Conservation (phyloP, 352 stramenopile species). For the Phytophthora idaei region DNA sequence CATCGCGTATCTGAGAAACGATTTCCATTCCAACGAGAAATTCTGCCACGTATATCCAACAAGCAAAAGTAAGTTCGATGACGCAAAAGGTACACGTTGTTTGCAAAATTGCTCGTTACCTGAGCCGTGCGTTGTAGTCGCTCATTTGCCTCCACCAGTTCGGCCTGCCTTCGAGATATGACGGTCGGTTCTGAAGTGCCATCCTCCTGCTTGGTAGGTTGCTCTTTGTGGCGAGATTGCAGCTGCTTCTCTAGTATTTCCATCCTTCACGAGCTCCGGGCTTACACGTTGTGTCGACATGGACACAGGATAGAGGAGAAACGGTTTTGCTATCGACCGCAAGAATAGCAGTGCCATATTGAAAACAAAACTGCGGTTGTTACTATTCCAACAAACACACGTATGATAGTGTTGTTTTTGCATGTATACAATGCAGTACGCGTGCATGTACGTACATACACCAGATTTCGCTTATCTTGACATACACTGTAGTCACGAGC, state of each 20-base stretch:
- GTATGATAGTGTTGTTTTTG: too few species aligned
- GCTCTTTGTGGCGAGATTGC: slow-evolving; percentile 9
- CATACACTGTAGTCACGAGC: background rate
- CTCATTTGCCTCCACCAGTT: slow-evolving; percentile 43
- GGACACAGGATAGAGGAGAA: slow-evolving; percentile 16
- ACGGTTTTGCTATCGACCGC: slow-evolving; percentile 5
- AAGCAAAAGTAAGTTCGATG: background rate
- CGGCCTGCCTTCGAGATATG: slow-evolving; percentile 29
- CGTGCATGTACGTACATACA: too few species aligned
- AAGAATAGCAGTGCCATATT: slow-evolving; percentile 21
- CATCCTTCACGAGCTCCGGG: slow-evolving; percentile 19
- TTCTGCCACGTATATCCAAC: slow-evolving; percentile 26
- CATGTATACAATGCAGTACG: too few species aligned
- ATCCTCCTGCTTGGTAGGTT: slow-evolving; percentile 18
- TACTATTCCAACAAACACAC: too few species aligned
- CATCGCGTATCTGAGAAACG: slow-evolving; percentile 60
- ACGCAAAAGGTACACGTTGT: background rate
- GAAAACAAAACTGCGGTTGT: too few species aligned
- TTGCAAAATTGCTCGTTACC: slow-evolving; percentile 22
- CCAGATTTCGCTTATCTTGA: background rate
- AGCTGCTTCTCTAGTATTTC: slow-evolving; percentile 10
- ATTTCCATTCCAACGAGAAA: slow-evolving; percentile 68
- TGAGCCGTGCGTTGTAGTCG: slow-evolving; percentile 45
- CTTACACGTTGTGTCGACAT: slow-evolving; percentile 11
- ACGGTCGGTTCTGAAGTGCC: slow-evolving; percentile 15